Evolutionary conservation across 2,329 filamentous ascomycete genomes (phyloP), one percentile per base, ranked within the genome.

Genomic region (Coniochaeta hoffmannii): DNA sequence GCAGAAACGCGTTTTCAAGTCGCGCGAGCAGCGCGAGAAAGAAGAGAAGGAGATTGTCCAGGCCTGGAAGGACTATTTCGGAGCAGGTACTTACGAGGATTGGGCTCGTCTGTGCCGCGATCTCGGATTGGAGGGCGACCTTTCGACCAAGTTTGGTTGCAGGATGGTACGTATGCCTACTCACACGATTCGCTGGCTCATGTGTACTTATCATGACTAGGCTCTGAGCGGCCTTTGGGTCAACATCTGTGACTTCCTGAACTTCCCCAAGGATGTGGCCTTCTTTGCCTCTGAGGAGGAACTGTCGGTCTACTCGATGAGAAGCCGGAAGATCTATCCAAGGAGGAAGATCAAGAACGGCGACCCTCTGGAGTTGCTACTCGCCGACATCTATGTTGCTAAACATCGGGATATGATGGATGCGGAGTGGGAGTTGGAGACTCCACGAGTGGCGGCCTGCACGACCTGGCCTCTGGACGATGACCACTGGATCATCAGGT

Each of bases 201-300:
- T 14, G 22, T 24, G 3, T 11, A 44, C 38, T 44, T 6, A 44
- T 4, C 5, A 26, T 5, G 5, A 24, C 22, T 10, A 79, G 77
- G 73, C 69, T 3, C 63, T 79, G 1, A 62, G 61, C 15, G 59
- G 50, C 0, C 64, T 79, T 4, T 71, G 73, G 62, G 69, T 81
- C 56, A 81, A 81, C 56, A 79, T 81, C 32, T 58, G 57, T 26
- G 78, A 81, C 62, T 75, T 81, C 55, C 63, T 81, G 6, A 58
- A 66, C 7, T 35, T 57, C 1, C 72, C 69, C 10, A 54, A 71
- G 4, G 59, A 60, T 12, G 26, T 2, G 1, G 7, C 52, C 0
- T 67, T 63, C 32, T 78, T 77, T 59, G 8, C n/a, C 1, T 73
- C 38, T 55, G 56, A 66, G 22, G 1, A 6, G 0, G 61, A 63